phyloP scores from a whole-genome alignment of 2,329 filamentous ascomycete species.

The Diaporthe humulicola region DNA sequence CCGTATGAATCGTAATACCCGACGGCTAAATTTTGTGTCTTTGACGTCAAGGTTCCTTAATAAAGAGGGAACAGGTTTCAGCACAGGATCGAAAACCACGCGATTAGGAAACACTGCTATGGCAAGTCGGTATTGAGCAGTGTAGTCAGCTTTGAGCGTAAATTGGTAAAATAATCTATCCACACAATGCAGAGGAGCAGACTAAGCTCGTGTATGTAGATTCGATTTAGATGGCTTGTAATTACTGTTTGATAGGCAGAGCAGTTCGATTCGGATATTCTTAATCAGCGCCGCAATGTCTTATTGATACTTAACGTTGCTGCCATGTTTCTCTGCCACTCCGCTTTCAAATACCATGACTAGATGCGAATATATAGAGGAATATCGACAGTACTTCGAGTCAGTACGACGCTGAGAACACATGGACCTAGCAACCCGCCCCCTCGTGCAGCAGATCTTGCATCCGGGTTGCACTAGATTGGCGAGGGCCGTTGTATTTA shows the following conservation, averaged over 20 bases:
- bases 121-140: background rate
- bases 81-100: fast-evolving
- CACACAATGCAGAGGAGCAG: no score
- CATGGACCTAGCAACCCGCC: background rate
- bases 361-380: background rate
- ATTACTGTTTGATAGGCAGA: background rate
- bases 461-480: constrained; percentile 36
- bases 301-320: background rate
- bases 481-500: constrained; percentile 37
- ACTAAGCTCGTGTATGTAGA: background rate
- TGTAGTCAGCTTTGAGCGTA: background rate
- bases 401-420: constrained; percentile 1
- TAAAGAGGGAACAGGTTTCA: background rate
- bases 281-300: background rate
- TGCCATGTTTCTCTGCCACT: background rate
- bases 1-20: background rate
- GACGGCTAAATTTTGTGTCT: background rate
- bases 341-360: background rate
- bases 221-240: background rate
- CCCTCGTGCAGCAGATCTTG: constrained; percentile 30
- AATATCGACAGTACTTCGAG: background rate
- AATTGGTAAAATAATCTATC: background rate
- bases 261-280: background rate
- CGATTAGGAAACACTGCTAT: no score
- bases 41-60: background rate